These are phyloP conservation scores for Volvox reticuliferus DNA, from an alignment of 139 green algal genomes.

Conservation along the genomic window DNA sequence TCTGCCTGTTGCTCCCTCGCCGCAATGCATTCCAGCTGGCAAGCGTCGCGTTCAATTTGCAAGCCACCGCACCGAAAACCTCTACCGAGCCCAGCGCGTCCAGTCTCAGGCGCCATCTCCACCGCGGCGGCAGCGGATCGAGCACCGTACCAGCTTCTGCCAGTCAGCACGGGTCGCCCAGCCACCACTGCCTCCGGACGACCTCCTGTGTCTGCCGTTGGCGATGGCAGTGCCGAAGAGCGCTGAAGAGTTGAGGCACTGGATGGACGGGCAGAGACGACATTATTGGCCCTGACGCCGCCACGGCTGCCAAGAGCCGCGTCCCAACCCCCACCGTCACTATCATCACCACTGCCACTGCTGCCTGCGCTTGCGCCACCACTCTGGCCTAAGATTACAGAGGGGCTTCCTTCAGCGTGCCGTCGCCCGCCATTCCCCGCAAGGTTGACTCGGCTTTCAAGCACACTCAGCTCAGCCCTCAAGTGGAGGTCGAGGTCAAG, in stretches of 20 bases:
- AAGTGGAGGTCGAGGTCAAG: neutral
- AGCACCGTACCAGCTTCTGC: neutral
- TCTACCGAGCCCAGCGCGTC: neutral
- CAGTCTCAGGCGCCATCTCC: too few species aligned
- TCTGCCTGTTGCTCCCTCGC: slow-evolving; percentile 20
- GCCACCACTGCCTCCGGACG: too few species aligned
- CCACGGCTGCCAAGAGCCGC: neutral
- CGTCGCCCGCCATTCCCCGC: neutral
- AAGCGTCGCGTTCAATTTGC: neutral
- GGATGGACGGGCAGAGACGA: too few species aligned
- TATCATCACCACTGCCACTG: neutral
- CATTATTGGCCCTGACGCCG: neutral
- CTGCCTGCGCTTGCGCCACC: too few species aligned
- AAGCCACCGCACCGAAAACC: neutral
- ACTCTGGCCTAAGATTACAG: too few species aligned
- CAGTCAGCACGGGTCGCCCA: neutral
- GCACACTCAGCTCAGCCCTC: too few species aligned
- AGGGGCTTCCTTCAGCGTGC: too few species aligned
- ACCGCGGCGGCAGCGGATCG: too few species aligned
- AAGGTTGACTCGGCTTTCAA: neutral
- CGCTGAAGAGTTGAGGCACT: too few species aligned
- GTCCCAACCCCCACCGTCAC: neutral
- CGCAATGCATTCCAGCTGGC: neutral
- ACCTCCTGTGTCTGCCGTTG: neutral
- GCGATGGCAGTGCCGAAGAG: neutral